Evolutionary conservation across 148 eudicot genomes (phyloP), one percentile per base, ranked within the genome.

Genomic region (Tetragonia tetragonoides): DNA sequence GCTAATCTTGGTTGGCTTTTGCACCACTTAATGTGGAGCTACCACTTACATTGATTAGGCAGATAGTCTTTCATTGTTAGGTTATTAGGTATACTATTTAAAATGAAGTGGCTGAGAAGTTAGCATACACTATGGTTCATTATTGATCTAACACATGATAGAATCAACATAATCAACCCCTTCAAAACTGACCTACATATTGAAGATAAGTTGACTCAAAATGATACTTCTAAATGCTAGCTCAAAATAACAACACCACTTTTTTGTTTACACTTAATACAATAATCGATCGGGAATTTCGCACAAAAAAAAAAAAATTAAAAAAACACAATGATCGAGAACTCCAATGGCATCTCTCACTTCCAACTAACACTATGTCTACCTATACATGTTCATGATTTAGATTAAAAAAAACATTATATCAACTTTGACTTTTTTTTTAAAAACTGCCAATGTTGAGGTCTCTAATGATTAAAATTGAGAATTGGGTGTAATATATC

Each of bases 141-240:
- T 28, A 39, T 76, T 76, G 79, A 76, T 73, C 79, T 53, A 66
- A 76, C 64, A 56, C 39, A 76, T 53, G 79, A 67, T 76, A 73
- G 54, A 54, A 76, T 76, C 49, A 76, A 51, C 38, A 62, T 42
- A 34, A 41, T 53, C 40, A 23, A 28, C 9, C 66, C 12, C 64
- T 17, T 44, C 10, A 64, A 64, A 75, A 72, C 37, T 1, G 37
- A 69, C 11, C 65, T 73, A 63, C 39, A 73, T 64, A 10, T 73
- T 39, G 57, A 64, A 34, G 4, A 12, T 10, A 66, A 20, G 68
- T 42, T 64, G 47, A 21, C 79, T 66, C 24, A 9, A 42, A 68
- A 56, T n/a, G n/a, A 67, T 9, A 37, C 24, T 24, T 18, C 3
- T 3, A 37, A 77, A 77, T 77, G 67, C 54, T 61, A 68, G n/a